Evolutionary conservation across 768 basidiomycete genomes (phyloP).

Genomic region (Mrakia gelida): DNA sequence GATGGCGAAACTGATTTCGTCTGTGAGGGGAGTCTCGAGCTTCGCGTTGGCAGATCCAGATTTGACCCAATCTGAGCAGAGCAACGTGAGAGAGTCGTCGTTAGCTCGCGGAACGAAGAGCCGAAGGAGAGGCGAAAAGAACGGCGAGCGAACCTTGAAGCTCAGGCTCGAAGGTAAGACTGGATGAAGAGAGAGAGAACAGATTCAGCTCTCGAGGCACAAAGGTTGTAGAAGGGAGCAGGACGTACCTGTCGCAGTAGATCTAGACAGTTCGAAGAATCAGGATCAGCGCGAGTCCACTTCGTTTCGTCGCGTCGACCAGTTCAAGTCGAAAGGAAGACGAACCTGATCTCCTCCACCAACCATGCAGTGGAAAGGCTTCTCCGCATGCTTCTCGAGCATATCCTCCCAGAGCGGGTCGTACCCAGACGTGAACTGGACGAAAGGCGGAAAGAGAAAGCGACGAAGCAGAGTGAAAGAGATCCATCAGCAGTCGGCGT

Average conservation of each 20-base stretch:
- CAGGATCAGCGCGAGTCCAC: slow-evolving; percentile 11
- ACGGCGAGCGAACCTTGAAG: slow-evolving; percentile 34
- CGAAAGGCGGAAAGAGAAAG: neutral
- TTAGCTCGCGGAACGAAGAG: too few relatives aligned
- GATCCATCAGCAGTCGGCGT: slow-evolving; percentile 71
- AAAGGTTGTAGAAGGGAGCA: neutral
- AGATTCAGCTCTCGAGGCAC: neutral
- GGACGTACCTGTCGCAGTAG: slow-evolving; percentile 48
- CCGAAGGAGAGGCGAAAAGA: too few relatives aligned
- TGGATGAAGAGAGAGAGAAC: neutral
- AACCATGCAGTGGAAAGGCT: slow-evolving; percentile 75
- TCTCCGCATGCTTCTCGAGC: slow-evolving; percentile 69
- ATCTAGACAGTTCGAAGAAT: slow-evolving; percentile 1
- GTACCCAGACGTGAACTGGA: slow-evolving; percentile 17
- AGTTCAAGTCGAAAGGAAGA: slow-evolving; percentile 14
- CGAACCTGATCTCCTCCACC: slow-evolving; percentile 69
- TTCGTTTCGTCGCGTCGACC: neutral
- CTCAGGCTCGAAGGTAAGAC: slow-evolving; percentile 63
- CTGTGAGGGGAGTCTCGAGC: slow-evolving; percentile 57
- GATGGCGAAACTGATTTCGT: slow-evolving; percentile 68
- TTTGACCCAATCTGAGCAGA: slow-evolving; percentile 61
- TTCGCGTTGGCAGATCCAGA: slow-evolving; percentile 54
- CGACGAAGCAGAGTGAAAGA: neutral
- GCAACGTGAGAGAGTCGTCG: too few relatives aligned
- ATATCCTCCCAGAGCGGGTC: slow-evolving; percentile 76